A percentile compares a stretch with the other conserved stretches of the same genome.
Evolutionary conservation across 768 basidiomycete genomes (phyloP).

Genomic region (Calvatia gigantea): DNA sequence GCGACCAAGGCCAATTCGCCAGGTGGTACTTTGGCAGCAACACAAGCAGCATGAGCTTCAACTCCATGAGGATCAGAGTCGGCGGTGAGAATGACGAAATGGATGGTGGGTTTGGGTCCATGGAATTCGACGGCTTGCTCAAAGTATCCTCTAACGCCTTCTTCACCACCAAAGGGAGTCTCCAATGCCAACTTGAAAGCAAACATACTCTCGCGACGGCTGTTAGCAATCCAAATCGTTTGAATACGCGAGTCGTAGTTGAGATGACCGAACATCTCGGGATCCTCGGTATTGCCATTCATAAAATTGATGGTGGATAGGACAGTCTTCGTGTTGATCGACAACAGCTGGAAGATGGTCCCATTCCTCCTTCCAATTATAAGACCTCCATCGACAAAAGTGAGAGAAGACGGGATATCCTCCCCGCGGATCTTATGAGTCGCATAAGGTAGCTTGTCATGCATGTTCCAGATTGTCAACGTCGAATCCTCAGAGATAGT

Average conservation of each 20-base stretch:
- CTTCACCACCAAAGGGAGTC: slow-evolving; percentile 57
- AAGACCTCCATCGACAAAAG: slow-evolving; percentile 83
- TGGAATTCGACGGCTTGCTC: slow-evolving; percentile 83
- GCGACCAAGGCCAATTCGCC: slow-evolving; percentile 80
- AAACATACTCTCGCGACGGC: slow-evolving; percentile 78
- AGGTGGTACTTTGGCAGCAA: slow-evolving; percentile 74
- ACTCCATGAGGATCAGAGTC: slow-evolving; percentile 81
- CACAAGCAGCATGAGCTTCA: slow-evolving; percentile 80
- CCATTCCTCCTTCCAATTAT: slow-evolving; percentile 82
- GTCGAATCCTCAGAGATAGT: slow-evolving; percentile 83
- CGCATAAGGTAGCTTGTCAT: slow-evolving; percentile 72
- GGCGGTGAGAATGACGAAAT: slow-evolving; percentile 84
- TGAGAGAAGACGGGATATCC: slow-evolving; percentile 77
- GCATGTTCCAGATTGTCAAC: slow-evolving; percentile 78
- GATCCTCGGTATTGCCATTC: slow-evolving; percentile 61
- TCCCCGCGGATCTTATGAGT: slow-evolving; percentile 76
- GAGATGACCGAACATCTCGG: slow-evolving; percentile 86
- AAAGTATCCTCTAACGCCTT: slow-evolving; percentile 60
- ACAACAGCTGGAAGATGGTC: slow-evolving; percentile 79
- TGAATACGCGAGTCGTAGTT: slow-evolving; percentile 83
- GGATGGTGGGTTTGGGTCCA: slow-evolving; percentile 82
- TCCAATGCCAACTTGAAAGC: slow-evolving; percentile 76
- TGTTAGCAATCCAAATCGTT: slow-evolving; percentile 87
- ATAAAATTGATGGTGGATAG: slow-evolving; percentile 79
- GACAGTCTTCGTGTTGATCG: slow-evolving; percentile 68